Evolutionary conservation across 371 early-diverging fungal species (phyloP).

Genomic region (Mucor mucedo): DNA sequence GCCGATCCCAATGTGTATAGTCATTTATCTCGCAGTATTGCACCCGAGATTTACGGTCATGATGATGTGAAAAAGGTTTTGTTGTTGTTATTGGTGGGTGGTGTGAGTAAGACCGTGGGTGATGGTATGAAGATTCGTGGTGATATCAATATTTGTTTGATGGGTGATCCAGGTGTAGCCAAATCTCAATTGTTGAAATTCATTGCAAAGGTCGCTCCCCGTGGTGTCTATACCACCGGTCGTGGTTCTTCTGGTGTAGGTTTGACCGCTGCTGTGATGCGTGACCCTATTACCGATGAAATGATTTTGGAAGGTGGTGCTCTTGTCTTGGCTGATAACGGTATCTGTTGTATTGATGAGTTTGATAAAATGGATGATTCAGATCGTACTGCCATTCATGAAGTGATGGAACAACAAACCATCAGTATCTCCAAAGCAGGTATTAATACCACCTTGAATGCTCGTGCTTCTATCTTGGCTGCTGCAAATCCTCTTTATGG

Average conservation of each 20-base stretch:
- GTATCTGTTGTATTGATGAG: conserved; percentile 96
- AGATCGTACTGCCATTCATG: conserved; percentile 91
- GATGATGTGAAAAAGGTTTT: conserved; percentile 96
- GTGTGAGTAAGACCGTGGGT: conserved; percentile 82
- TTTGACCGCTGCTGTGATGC: conserved; percentile 89
- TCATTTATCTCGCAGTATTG: conserved; percentile 89
- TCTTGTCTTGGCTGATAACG: conserved; percentile 89
- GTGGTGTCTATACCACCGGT: conserved; percentile 95
- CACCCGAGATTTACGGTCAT: conserved; percentile 98
- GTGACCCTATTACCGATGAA: conserved; percentile 87
- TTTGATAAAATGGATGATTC: conserved; percentile 94
- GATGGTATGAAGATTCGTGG: conserved; percentile 94
- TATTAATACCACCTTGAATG: conserved; percentile 92
- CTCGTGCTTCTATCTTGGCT: conserved; percentile 88
- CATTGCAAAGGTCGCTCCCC: conserved; percentile 83
- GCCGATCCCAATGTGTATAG: conserved; percentile 81
- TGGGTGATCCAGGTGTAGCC: conserved; percentile 99
- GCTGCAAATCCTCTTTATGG: conserved; percentile 92
- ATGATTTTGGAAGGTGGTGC: conserved; percentile 94
- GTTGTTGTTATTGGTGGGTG: conserved; percentile 89
- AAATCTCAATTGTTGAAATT: conserved; percentile 93
- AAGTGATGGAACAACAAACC: conserved; percentile 98
- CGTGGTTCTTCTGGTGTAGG: conserved; percentile 95
- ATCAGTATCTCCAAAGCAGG: conserved; percentile 94
- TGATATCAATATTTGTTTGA: conserved; percentile 96